These are phyloP conservation scores for Ophiocordyceps camponoti-saundersi DNA, from an alignment of 2,329 filamentous ascomycete species.

Conservation along the genomic window DNA sequence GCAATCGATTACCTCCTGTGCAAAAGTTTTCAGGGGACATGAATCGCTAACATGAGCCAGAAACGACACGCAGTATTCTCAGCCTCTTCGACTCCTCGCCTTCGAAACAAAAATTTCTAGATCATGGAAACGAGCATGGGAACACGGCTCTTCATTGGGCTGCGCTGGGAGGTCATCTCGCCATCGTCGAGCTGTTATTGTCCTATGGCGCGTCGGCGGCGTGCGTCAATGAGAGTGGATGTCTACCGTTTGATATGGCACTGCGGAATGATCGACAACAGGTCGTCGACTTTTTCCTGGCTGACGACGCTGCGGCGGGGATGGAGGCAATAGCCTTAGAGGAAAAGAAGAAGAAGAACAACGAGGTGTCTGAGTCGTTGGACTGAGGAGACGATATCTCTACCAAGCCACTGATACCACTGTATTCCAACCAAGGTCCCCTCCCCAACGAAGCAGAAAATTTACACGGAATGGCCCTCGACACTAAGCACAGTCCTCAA, in stretches of 20 bases:
- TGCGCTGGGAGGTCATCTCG: conserved; percentile 72
- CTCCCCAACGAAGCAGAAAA: not conserved
- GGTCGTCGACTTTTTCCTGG: not conserved
- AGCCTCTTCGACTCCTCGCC: conserved; percentile 22
- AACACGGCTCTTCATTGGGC: conserved; percentile 95
- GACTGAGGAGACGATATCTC: not conserved
- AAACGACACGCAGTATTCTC: conserved; percentile 26
- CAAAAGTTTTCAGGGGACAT: not conserved
- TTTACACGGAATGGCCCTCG: conserved; percentile 8
- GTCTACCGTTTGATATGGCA: not conserved
- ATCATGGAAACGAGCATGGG: conserved; percentile 59
- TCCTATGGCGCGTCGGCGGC: conserved; percentile 61
- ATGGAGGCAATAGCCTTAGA: not conserved
- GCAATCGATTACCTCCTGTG: not conserved
- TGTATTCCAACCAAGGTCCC: no score
- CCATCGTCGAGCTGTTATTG: conserved; percentile 61
- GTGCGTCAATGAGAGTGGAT: conserved; percentile 47
- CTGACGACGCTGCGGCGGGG: not conserved
- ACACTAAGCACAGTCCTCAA: conserved; percentile 14
- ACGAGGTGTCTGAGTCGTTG: not conserved
- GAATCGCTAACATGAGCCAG: conserved; percentile 11
- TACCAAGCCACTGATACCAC: no score
- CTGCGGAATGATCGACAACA: not conserved
- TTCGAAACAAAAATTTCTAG: conserved; percentile 35
- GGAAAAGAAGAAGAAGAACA: not conserved